Percentiles rank a stretch among this genome's conserved stretches.
Evolutionary conservation across 495 filamentous ascomycete genomes (phyloP).

Genomic region (Podospora pseudopauciseta): DNA sequence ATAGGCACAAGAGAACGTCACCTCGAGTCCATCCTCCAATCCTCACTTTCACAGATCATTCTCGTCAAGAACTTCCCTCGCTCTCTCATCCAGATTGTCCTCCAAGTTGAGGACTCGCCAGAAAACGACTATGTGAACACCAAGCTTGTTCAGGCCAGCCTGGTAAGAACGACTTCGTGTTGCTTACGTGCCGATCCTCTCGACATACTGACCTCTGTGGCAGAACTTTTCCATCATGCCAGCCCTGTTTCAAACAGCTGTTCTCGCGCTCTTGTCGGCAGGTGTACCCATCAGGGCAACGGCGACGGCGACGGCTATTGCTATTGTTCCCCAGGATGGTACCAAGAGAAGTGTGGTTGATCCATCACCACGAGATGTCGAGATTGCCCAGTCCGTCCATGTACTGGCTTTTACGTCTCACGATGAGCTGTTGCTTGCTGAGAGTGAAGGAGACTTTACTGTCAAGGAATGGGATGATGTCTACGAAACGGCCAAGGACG

Average conservation of each 20-base stretch:
- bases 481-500: constrained; percentile 57
- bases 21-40: constrained; percentile 66
- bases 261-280: constrained; percentile 72
- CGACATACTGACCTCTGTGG: constrained; percentile 12
- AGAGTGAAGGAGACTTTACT: constrained; percentile 78
- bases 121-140: constrained; percentile 53
- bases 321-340: constrained; percentile 50
- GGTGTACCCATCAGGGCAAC: constrained; percentile 70
- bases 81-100: constrained; percentile 61
- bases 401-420: constrained; percentile 73
- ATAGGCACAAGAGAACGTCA: constrained; percentile 67
- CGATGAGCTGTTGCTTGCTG: constrained; percentile 68
- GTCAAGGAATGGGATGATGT: constrained; percentile 73
- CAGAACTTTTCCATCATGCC: constrained; percentile 75
- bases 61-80: constrained; percentile 66
- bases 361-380: constrained; percentile 53
- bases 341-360: constrained; percentile 46
- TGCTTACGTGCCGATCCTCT: not conserved
- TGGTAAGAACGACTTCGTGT: constrained; percentile 35
- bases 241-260: constrained; percentile 65
- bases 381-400: constrained; percentile 64
- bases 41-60: constrained; percentile 64
- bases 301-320: constrained; percentile 60
- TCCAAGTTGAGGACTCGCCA: constrained; percentile 58
- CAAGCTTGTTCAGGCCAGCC: constrained; percentile 48